Evolutionary conservation across 129 eudicot species (phyloP), one percentile per base, ranked within the genome.

Genomic region (Pulicaria dysenterica): DNA sequence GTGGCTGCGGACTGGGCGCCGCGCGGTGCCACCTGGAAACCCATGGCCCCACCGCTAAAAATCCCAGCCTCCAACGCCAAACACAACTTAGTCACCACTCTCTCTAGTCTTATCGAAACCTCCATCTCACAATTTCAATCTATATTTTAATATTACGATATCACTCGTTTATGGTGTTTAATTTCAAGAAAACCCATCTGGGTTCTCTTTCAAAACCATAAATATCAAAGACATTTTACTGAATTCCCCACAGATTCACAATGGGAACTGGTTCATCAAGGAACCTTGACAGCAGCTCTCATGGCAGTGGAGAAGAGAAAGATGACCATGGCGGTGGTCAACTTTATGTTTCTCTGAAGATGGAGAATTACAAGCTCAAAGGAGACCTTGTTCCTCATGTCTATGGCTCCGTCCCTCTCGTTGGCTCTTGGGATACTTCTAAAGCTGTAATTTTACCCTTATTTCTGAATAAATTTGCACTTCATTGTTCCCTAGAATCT

Each of bases 381-480:
- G 88, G 70, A 63, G 91, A 90, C 37, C 89, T 90, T 79, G 54
- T 88, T 54, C 99, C 99, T 43, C 97, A 94, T 53, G 97, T 90
- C 46, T 86, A 82, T 53, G 99, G 97, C 70, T 90, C 99, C 47
- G 92, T 83, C 7, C 99, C 99, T 62, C 83, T 94, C 54, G 85
- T 94, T 69, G 99, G 99, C 61, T 90, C 96, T 48, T 88, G 99
- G 97, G 96, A 94, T 77, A 16, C 97, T 13, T 80, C 97, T 16
- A 94, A 83, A 94, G 99, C 99, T 53, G 98, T 94, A 80, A 34
- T 13, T 47, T n/a, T 8, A 11, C 49, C n/a, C 4, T 11, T 11
- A 24, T 47, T 15, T 51, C 2, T 19, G 0, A 13, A 3, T 9
- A 15, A 12, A 2, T 49, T 58, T 42, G 6, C 16, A 36, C 44